A percentile compares a stretch with the other conserved stretches of the same genome.
Evolutionary conservation across 1,139 yeast species (phyloP).

Genomic region (Yamadazyma buinensis): DNA sequence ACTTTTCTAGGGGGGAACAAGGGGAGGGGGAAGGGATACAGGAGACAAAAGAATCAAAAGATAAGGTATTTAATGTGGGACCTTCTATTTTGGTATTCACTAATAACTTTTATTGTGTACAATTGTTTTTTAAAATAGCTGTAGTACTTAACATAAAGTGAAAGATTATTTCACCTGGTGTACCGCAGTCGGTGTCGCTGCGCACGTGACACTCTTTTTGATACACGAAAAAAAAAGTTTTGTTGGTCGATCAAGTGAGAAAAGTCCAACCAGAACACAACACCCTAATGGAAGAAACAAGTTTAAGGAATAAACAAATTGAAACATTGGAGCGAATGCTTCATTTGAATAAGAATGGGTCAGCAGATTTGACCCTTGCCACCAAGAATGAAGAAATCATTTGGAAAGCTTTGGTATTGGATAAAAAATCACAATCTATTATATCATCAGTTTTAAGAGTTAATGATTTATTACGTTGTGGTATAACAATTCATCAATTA

Average conservation of each 20-base stretch:
- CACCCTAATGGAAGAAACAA: neutral
- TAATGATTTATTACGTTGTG: constrained; percentile 82
- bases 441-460: constrained; percentile 88
- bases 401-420: constrained; percentile 94
- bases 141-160: no score
- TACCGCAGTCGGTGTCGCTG: neutral
- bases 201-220: neutral
- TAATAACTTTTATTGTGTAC: no score
- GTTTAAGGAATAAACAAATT: constrained; percentile 10
- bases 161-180: neutral
- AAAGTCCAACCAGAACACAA: neutral
- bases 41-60: no score
- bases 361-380: constrained; percentile 51
- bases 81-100: no score
- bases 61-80: no score
- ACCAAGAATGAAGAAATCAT: constrained; percentile 59
- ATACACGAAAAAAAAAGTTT: no score
- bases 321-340: constrained; percentile 65
- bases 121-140: no score
- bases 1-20: no score
- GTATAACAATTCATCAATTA: constrained; percentile 83
- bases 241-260: neutral
- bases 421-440: constrained; percentile 74
- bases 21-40: no score
- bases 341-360: constrained; percentile 62